Evolutionary conservation across 75 land plant species (phyloP).

Genomic region (Sequoiadendron giganteum): DNA sequence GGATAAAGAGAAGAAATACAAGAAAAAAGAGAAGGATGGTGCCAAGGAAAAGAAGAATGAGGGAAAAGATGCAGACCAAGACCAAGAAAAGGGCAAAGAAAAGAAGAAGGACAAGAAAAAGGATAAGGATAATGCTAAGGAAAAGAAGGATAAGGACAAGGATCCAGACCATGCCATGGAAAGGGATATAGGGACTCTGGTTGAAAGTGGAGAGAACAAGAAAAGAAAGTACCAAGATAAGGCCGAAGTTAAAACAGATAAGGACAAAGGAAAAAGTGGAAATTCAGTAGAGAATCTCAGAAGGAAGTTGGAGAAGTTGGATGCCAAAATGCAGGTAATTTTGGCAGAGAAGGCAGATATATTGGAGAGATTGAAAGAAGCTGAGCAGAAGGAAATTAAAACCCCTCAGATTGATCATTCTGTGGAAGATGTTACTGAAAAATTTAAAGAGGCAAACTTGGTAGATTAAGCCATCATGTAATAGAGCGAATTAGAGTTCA

Average conservation of each 20-base stretch:
- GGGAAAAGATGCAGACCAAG: no score
- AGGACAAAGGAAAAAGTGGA: conserved; percentile 3
- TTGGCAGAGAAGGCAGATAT: conserved; percentile 17
- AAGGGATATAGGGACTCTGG: not conserved
- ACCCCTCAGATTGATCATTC: not conserved
- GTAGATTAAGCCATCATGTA: not conserved
- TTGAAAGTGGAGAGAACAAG: not conserved
- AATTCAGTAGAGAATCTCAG: not conserved
- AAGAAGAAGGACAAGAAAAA: not conserved
- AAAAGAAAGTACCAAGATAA: conserved; percentile 10
- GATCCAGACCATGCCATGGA: not conserved
- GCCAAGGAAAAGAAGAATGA: not conserved
- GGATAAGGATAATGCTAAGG: not conserved
- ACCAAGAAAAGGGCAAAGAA: not conserved
- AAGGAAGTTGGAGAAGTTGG: conserved; percentile 11
- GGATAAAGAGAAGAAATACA: not conserved
- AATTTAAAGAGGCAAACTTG: not conserved
- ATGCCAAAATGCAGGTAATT: conserved; percentile 6
- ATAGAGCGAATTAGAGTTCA: not conserved
- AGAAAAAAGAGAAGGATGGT: not conserved
- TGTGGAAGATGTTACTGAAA: not conserved
- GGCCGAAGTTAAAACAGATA: conserved; percentile 1
- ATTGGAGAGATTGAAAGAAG: conserved; percentile 5
- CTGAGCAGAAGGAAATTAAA: not conserved
- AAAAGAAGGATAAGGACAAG: not conserved